phyloP scores from a whole-genome alignment of 768 basidiomycete species.

The Mycena crocata region DNA sequence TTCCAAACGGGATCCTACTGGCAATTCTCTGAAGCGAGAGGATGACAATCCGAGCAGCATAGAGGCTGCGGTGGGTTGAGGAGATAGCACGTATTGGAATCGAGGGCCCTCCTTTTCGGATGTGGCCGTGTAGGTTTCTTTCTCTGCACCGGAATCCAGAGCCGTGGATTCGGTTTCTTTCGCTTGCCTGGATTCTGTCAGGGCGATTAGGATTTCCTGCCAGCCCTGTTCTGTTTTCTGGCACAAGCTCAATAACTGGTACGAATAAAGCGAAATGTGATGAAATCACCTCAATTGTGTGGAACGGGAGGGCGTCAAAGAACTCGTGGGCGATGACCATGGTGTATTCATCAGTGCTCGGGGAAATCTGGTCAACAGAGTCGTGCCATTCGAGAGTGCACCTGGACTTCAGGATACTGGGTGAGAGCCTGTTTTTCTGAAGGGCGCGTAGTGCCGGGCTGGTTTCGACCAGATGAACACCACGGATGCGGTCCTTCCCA shows the following conservation, averaged over 20 bases:
- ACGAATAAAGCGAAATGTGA: not conserved
- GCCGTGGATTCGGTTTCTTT: not conserved
- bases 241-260: not conserved
- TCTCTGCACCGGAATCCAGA: constrained; percentile 32
- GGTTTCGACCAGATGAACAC: constrained; percentile 86
- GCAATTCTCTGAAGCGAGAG: constrained; percentile 74
- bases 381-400: constrained; percentile 77
- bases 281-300: constrained; percentile 79
- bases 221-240: constrained; percentile 86
- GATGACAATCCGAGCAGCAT: constrained; percentile 74
- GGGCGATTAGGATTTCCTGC: constrained; percentile 86
- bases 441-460: constrained; percentile 72
- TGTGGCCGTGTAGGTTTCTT: constrained; percentile 31
- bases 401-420: constrained; percentile 42
- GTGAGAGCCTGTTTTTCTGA: constrained; percentile 66
- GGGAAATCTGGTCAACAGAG: constrained; percentile 73
- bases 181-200: constrained; percentile 33
- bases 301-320: constrained; percentile 95
- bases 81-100: constrained; percentile 76
- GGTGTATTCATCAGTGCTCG: constrained; percentile 68
- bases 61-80: constrained; percentile 60
- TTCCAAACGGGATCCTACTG: constrained; percentile 81
- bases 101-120: too few relatives aligned
- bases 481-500: constrained; percentile 51
- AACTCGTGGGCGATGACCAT: constrained; percentile 96